Base-by-base conservation (phyloP, 2,329 filamentous ascomycete species). In the Curvularia spicifera region DNA sequence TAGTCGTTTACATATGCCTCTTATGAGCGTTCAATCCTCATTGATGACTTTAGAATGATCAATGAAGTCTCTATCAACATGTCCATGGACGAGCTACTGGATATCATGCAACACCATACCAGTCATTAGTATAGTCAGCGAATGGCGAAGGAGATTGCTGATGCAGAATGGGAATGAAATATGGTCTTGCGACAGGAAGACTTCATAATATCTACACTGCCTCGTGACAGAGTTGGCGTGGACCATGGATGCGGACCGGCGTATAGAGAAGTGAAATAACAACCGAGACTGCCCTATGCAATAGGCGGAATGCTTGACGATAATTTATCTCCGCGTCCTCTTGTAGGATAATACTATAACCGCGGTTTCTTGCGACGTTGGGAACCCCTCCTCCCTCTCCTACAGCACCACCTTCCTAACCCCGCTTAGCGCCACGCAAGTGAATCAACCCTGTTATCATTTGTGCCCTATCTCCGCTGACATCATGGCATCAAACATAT, bases 11-110 rank as follows among this genome's bases (percentile, higher is more conserved):
- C 75, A 0, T 83, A 77, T 47, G 81, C 82, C 0, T 49, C 64
- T 1, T 60, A 63, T 0, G 68, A 80, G 1, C 31, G 78, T 2
- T 83, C 81, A 0, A 73, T 73, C 0, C 75, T 84, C n/a, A 82
- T 84, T 31, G 82, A 84, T 56, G 79, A 84, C 2, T 84, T 81
- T 28, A 80, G 22, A 24, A 84, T 65, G 0, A 80, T 85, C 2
- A 68, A 77, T 40, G 57, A 79, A 0, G 59, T 77, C 4, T 73
- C 75, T 1, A 65, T 69, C 5, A 70, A 65, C 29, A 44, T 56
- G 24, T 46, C 58, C 10, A 66, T 69, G 61, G 63, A 66, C 29
- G 65, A 70, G 31, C n/a, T 69, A 12, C 64, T 62, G 0, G 66
- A 70, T 42, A 6, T 60, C 15, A 51, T 69, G 37, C 43, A 12